Evolutionary conservation across 306 rosid species (phyloP).

Genomic region (Prunus fruticosa): DNA sequence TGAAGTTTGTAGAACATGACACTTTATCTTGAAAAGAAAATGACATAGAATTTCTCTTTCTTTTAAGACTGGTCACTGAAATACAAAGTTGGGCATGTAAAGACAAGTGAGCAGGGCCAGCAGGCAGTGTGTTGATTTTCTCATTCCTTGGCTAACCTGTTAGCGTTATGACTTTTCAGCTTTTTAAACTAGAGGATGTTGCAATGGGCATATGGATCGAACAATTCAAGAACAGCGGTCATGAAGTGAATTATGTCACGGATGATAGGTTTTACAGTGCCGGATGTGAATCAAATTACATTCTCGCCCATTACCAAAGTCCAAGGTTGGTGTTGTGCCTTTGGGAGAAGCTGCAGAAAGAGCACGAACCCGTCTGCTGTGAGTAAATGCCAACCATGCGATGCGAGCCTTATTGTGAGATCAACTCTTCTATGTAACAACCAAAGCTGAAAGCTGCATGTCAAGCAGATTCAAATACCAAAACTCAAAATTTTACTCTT

Average conservation of each 20-base stretch:
- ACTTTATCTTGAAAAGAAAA: neutral
- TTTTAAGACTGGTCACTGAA: neutral
- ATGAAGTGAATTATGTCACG: conserved; percentile 59
- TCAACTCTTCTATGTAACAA: neutral
- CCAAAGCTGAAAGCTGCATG: neutral
- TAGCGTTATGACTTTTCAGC: conserved; percentile 35
- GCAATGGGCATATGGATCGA: conserved; percentile 96
- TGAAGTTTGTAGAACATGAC: neutral
- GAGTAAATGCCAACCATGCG: conserved; percentile 42
- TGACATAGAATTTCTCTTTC: neutral
- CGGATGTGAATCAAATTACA: conserved; percentile 72
- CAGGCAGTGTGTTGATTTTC: neutral
- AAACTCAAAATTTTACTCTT: neutral
- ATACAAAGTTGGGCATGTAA: neutral
- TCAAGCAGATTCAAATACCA: too few relatives aligned
- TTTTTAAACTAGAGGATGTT: conserved; percentile 93
- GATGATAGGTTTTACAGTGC: conserved; percentile 84
- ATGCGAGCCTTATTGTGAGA: neutral
- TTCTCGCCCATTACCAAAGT: conserved; percentile 84
- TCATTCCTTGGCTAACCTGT: neutral
- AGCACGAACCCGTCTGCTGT: conserved; percentile 59
- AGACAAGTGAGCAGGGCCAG: neutral
- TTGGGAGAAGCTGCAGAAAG: conserved; percentile 87
- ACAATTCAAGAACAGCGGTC: conserved; percentile 57
- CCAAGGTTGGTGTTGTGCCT: conserved; percentile 84